Conservation (phyloP, 2,329 filamentous ascomycete genomes). For the Chaetomiaceae sp. region DNA sequence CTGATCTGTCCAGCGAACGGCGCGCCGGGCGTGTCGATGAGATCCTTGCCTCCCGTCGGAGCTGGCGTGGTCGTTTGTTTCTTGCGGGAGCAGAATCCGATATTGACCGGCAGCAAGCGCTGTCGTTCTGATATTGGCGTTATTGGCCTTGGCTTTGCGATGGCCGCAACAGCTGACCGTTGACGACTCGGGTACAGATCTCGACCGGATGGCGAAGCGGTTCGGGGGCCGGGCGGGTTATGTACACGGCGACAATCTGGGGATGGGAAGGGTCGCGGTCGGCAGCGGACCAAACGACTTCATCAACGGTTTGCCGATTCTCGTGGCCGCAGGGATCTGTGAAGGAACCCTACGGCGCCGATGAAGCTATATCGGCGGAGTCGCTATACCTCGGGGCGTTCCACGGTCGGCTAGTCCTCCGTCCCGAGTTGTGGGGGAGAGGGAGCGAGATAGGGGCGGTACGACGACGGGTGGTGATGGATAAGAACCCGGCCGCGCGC, state of each 20-base stretch:
- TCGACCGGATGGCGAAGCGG: slow-evolving; percentile 7
- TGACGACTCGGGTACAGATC: slow-evolving; percentile 20
- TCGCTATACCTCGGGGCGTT: slow-evolving; percentile 19
- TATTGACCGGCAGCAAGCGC: slow-evolving; percentile 14
- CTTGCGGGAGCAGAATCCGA: slow-evolving; percentile 15
- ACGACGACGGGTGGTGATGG: slow-evolving; percentile 8
- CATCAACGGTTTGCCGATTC: slow-evolving; percentile 12
- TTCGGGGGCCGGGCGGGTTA: slow-evolving; percentile 17
- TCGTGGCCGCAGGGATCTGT: slow-evolving; percentile 17
- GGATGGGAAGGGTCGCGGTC: not conserved
- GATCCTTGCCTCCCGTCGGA: not conserved
- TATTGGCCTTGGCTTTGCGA: not conserved
- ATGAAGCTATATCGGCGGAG: slow-evolving; percentile 21
- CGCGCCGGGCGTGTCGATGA: not conserved
- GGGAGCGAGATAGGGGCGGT: slow-evolving; percentile 2
- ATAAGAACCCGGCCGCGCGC: slow-evolving; percentile 15
- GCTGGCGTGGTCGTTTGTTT: slow-evolving; percentile 18
- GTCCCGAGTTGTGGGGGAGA: slow-evolving; percentile 11
- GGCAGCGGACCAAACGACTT: slow-evolving; percentile 17
- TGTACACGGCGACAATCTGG: slow-evolving; percentile 19
- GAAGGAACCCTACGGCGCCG: slow-evolving; percentile 15
- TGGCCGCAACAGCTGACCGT: not conserved
- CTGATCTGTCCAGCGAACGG: no score
- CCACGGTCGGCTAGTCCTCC: slow-evolving; percentile 8
- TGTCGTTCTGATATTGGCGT: not conserved